A percentile compares a stretch with the other conserved stretches of the same genome.
These are phyloP conservation scores for Basidiobolus heterosporus DNA, from an alignment of 371 early-diverging fungal genomes.

Conservation along the genomic window DNA sequence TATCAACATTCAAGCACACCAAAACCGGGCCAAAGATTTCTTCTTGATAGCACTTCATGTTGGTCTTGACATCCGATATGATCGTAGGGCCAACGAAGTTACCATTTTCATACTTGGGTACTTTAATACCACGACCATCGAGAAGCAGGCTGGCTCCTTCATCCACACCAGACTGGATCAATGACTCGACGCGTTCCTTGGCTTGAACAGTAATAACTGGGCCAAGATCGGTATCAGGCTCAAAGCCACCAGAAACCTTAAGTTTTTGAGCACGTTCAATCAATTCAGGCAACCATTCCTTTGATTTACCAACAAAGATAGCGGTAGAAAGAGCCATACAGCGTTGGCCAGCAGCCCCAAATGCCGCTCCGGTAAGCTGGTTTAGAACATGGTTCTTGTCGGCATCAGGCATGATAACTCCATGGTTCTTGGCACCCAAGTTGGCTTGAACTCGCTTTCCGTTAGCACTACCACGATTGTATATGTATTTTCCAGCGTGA, in stretches of 20 bases:
- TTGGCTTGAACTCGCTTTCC: slow-evolving; percentile 95
- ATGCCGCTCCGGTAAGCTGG: slow-evolving; percentile 83
- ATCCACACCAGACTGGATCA: slow-evolving; percentile 69
- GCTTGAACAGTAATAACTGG: slow-evolving; percentile 79
- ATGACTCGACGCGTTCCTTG: slow-evolving; percentile 52
- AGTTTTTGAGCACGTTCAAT: slow-evolving; percentile 71
- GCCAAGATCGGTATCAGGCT: slow-evolving; percentile 74
- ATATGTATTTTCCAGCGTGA: slow-evolving; percentile 74
- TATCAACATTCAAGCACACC: slow-evolving; percentile 64
- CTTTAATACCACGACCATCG: slow-evolving; percentile 72
- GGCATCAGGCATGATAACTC: slow-evolving; percentile 85
- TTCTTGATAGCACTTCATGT: slow-evolving; percentile 84
- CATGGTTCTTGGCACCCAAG: slow-evolving; percentile 95
- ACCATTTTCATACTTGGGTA: slow-evolving; percentile 65
- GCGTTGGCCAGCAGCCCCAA: slow-evolving; percentile 94
- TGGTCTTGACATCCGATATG: slow-evolving; percentile 54
- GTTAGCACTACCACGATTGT: slow-evolving; percentile 68
- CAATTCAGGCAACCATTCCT: slow-evolving; percentile 78
- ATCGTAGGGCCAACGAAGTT: slow-evolving; percentile 92
- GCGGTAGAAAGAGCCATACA: slow-evolving; percentile 87
- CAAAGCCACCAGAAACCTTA: slow-evolving; percentile 77
- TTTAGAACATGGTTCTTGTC: slow-evolving; percentile 79
- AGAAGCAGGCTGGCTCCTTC: slow-evolving; percentile 80
- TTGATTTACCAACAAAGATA: slow-evolving; percentile 78
- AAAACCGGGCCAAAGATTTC: slow-evolving; percentile 95